These are phyloP conservation scores for Aegilops speltoides DNA, from an alignment of 176 grass and related monocot genomes.

Conservation along the genomic window DNA sequence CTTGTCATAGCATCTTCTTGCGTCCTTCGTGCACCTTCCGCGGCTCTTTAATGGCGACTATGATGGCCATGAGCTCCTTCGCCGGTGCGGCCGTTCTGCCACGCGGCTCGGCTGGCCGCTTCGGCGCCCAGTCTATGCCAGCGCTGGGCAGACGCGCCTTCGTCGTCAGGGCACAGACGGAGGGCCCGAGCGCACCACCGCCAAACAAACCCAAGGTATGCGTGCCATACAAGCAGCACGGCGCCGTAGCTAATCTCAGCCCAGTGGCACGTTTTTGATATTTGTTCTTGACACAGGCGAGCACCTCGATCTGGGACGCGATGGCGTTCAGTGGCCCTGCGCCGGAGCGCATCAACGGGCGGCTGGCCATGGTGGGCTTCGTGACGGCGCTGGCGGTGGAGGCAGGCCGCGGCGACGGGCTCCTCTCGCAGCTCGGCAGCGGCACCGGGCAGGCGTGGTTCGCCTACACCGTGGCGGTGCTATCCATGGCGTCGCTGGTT, in stretches of 20 bases:
- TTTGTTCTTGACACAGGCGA: background rate
- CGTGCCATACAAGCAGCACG: background rate
- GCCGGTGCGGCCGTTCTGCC: background rate
- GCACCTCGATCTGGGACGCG: conserved; percentile 34
- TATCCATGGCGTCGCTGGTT: too few species aligned
- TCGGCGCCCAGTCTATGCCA: background rate
- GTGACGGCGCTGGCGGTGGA: too few species aligned
- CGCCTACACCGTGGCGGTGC: too few species aligned
- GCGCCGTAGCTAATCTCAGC: background rate
- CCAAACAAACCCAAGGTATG: background rate
- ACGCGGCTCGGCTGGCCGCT: background rate
- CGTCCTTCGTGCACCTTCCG: background rate
- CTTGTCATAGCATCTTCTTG: background rate
- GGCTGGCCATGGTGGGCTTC: conserved; percentile 31
- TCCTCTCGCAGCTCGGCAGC: too few species aligned
- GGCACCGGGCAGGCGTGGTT: too few species aligned
- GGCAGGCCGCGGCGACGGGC: too few species aligned
- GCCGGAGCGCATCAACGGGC: conserved; percentile 70
- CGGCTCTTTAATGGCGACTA: background rate
- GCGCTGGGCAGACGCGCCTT: background rate
- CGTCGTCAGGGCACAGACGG: background rate
- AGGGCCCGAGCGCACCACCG: background rate
- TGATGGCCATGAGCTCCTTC: background rate
- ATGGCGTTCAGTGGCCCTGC: conserved; percentile 55
- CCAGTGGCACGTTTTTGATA: background rate